Percentiles rank a stretch among this genome's conserved stretches.
Conservation (phyloP, 2,329 filamentous ascomycete species). For the Magnaporthiopsis incrustans region DNA sequence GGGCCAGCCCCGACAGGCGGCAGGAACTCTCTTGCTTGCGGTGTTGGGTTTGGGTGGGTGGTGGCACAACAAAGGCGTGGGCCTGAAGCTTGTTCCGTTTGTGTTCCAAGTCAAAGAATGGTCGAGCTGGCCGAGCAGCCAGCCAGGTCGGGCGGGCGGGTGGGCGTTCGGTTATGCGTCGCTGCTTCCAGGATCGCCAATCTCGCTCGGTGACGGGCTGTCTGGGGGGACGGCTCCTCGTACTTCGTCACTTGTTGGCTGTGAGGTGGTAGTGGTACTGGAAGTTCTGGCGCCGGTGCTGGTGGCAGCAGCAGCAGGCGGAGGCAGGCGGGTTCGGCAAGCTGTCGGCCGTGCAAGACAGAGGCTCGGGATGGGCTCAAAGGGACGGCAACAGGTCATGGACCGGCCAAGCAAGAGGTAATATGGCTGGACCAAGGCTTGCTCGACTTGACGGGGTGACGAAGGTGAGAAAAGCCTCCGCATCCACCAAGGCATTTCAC, state of each 20-base stretch:
- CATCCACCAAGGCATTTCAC: constrained; percentile 5
- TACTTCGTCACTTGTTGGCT: not conserved
- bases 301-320: too few species aligned
- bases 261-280: too few species aligned
- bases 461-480: constrained; percentile 5
- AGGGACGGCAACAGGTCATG: not conserved
- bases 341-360: not conserved
- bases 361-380: not conserved
- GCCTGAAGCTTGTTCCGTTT: not conserved
- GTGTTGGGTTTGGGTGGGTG: not conserved
- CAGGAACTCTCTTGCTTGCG: not conserved
- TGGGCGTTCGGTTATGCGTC: not conserved
- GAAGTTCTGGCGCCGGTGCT: too few species aligned
- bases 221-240: too few species aligned
- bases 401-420: not conserved
- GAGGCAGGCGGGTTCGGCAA: not conserved
- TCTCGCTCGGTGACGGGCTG: not conserved
- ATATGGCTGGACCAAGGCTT: not conserved
- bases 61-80: not conserved
- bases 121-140: not conserved
- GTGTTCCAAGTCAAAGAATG: not conserved
- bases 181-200: not conserved
- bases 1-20: not conserved
- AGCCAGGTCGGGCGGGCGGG: too few species aligned
- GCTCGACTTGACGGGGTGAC: constrained; percentile 3